Base-by-base conservation (phyloP, 331 rosid species). In the Dryas integrifolia region DNA sequence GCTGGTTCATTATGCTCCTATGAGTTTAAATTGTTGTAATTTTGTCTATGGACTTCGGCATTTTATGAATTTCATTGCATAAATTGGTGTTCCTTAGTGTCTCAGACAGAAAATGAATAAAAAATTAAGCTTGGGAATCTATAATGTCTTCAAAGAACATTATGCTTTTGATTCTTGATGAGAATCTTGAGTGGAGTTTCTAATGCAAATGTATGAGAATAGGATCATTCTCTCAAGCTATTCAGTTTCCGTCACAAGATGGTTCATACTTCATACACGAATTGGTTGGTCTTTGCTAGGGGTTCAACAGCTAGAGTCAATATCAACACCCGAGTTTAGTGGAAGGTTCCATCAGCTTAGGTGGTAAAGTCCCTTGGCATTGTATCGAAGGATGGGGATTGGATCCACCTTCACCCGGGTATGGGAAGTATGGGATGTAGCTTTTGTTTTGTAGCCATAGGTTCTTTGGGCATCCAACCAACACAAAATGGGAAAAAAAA, bases 41-140 rank as follows among this genome's bases (percentile, higher is more conserved):
- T 30, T 30, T 30, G 35, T 30, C 3, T 30, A 30, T 30, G 35
- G 35, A 30, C 35, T 30, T 30, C 35, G 35, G 35, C 35, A 30
- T 30, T 30, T 30, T 30, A 30, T 30, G 35, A 30, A 14, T 16
- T n/a, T 52, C 58, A n/a, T 52, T 18, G 24, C 59, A 18, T 6
- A 55, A 18, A n/a, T 55, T 55, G 35, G 59, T 55, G 59, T 55
- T 55, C 18, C 59, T 55, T 55, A 11, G 59, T 55, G 59, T 55
- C 18, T 55, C 59, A 16, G 59, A 14, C 13, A 0, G 59, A 9
- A 16, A 16, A 18, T 55, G 5, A 55, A 21, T 10, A 55, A 55
- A 16, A 55, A 7, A 55, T 35, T 49, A 26, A 14, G 59, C 35
- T 15, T 15, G 39, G 15, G 44, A 49, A 3, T 30, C 9, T 15